Evolutionary conservation across 2,329 filamentous ascomycete species (phyloP).

Genomic region (Chrysoporthe austroafricana): DNA sequence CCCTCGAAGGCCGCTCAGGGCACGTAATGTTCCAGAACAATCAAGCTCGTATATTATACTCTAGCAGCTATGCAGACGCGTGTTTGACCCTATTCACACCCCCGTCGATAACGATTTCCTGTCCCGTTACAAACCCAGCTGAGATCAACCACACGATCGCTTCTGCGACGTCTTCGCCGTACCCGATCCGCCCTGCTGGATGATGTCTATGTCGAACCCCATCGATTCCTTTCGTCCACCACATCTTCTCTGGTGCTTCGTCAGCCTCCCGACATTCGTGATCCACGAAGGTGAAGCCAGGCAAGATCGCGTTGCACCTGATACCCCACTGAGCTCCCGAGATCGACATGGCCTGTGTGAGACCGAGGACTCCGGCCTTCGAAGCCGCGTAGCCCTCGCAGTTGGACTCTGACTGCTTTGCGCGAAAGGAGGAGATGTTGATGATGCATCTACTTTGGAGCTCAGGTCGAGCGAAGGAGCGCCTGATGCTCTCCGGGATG

Average conservation of each 20-base stretch:
- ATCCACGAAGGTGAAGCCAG: slow-evolving; percentile 50
- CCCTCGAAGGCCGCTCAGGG: too few species aligned
- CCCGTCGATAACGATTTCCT: slow-evolving; percentile 36
- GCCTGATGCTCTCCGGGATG: slow-evolving; percentile 11
- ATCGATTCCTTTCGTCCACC: slow-evolving; percentile 42
- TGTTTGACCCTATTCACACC: slow-evolving; percentile 36
- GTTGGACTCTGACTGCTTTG: slow-evolving; percentile 49
- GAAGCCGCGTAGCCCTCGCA: slow-evolving; percentile 52
- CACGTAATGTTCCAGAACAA: too few species aligned
- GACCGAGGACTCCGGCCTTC: slow-evolving; percentile 42
- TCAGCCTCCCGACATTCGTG: slow-evolving; percentile 51
- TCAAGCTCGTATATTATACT: too few species aligned
- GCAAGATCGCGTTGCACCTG: slow-evolving; percentile 46
- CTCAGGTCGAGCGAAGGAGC: slow-evolving; percentile 7
- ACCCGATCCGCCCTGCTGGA: slow-evolving; percentile 47
- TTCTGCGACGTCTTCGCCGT: slow-evolving; percentile 49
- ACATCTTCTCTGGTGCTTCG: slow-evolving; percentile 42
- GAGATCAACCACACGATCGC: slow-evolving; percentile 43
- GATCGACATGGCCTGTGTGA: slow-evolving; percentile 44
- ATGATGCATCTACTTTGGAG: slow-evolving; percentile 42
- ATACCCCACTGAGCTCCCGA: slow-evolving; percentile 39
- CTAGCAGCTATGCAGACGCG: slow-evolving; percentile 20
- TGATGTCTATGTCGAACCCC: slow-evolving; percentile 48
- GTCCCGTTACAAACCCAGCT: slow-evolving; percentile 37
- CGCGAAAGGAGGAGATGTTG: slow-evolving; percentile 50